Base-by-base conservation (phyloP, 2,329 filamentous ascomycete genomes). In the Monilinia fructigena region DNA sequence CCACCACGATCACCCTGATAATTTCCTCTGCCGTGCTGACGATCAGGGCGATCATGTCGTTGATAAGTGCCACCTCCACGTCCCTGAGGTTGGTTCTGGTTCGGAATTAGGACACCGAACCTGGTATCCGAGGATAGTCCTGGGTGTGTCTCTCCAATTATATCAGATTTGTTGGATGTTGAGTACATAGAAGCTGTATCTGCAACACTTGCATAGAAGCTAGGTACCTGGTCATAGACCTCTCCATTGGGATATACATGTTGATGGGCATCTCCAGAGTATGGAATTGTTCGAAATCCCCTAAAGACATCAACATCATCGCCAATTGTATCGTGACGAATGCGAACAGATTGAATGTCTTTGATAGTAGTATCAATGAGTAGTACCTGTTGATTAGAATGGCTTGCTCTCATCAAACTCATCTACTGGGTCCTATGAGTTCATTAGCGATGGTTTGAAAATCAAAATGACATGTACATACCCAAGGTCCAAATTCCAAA, bases 351-450 rank as follows among this genome's bases (percentile, higher is more conserved):
- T 31, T 65, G 63, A 12, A 72, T 69, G 47, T 73, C 70, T 48
- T 53, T 56, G n/a, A 73, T 71, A 0, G 66, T 63, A 2, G 58
- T 70, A 28, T 74, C 71, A n/a, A 74, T 63, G 0, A 68, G 50
- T 0, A 67, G 65, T 10, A 70, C 53, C 55, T 74, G 72, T 3
- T 74, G 67, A 6, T 18, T 18, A 31, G 14, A 74, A 74, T 1
- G 71, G 69, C 12, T 52, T 28, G 11, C 23, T 45, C 4, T 54
- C 42, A 18, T 67, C 50, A 10, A 70, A 70, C 3, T 72, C 69
- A 47, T 72, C 70, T 2, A 73, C 68, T 1, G 54, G 58, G 59
- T 74, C 72, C 72, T 73, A 26, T 23, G 20, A 50, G 23, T 35
- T 23, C 18, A 26, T 70, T 66, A 70, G 66, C 48, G 47, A 48